These are phyloP conservation scores for Trypanosoma lewisi DNA, from an alignment of 208 protist genomes.

Conservation along the genomic window DNA sequence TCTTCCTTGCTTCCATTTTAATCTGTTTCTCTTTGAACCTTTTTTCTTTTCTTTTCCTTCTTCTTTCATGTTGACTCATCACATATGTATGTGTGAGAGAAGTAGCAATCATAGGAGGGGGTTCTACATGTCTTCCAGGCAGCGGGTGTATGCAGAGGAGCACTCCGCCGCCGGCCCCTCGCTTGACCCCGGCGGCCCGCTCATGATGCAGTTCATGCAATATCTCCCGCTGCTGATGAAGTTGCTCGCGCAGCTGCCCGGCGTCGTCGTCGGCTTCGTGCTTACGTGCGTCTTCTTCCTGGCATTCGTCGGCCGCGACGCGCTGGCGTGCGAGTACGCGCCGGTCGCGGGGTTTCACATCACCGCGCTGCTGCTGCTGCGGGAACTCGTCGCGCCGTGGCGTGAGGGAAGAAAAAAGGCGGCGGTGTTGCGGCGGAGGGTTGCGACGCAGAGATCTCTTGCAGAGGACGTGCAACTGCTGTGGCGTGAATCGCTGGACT, in stretches of 20 bases:
- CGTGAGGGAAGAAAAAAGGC: conserved; percentile 23
- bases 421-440: conserved; percentile 13
- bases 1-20: too few species aligned
- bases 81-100: too few species aligned
- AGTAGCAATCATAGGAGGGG: too few species aligned
- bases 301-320: conserved; percentile 29
- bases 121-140: conserved; percentile 4
- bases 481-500: conserved; percentile 63
- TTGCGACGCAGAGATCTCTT: conserved; percentile 37
- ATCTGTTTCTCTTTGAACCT: conserved; percentile 3
- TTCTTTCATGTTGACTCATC: too few species aligned
- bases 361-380: conserved; percentile 45
- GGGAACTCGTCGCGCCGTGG: conserved; percentile 50
- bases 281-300: conserved; percentile 47
- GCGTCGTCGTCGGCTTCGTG: conserved; percentile 53
- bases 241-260: conserved; percentile 35
- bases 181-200: not conserved
- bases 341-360: conserved; percentile 77
- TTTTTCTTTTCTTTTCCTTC: conserved; percentile 9
- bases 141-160: not conserved
- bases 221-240: conserved; percentile 57
- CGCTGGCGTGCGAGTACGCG: conserved; percentile 38
- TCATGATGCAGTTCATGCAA: conserved; percentile 36
- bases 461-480: conserved; percentile 67
- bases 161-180: not conserved